These are phyloP conservation scores for Yarrowia bubula DNA, from an alignment of 805 yeast species.

Conservation along the genomic window DNA sequence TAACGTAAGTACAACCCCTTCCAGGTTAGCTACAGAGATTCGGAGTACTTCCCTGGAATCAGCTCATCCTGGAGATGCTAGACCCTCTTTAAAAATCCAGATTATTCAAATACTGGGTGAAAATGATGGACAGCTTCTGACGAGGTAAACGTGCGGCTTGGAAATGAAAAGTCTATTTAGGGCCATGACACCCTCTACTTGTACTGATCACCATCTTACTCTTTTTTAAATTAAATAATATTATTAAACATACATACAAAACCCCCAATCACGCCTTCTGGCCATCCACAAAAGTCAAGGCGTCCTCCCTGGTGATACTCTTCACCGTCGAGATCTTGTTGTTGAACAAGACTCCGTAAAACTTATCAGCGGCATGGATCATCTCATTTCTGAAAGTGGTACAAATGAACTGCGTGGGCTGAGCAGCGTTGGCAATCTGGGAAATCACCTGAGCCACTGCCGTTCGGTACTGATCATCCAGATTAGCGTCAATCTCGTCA, in stretches of 20 bases:
- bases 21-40: too few species aligned
- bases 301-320: conserved; percentile 68
- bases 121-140: too few species aligned
- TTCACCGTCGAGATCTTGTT: conserved; percentile 77
- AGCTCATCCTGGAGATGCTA: too few species aligned
- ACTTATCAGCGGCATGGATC: conserved; percentile 80
- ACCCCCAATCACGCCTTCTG: conserved; percentile 21
- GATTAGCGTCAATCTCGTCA: conserved; percentile 95
- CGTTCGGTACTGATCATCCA: conserved; percentile 86
- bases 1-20: too few species aligned
- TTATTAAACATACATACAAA: neutral
- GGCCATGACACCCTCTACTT: too few species aligned
- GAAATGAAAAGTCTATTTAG: too few species aligned
- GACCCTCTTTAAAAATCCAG: too few species aligned
- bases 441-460: conserved; percentile 78
- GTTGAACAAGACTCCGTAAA: conserved; percentile 81
- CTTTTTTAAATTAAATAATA: neutral
- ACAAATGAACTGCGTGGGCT: conserved; percentile 83
- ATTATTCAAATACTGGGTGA: too few species aligned
- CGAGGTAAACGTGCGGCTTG: too few species aligned
- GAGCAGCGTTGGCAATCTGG: conserved; percentile 49
- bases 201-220: neutral
- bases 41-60: too few species aligned
- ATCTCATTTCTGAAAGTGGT: conserved; percentile 95
- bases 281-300: conserved; percentile 80